Conservation (phyloP, 2,329 filamentous ascomycete species). For the Ophiostoma ips region DNA sequence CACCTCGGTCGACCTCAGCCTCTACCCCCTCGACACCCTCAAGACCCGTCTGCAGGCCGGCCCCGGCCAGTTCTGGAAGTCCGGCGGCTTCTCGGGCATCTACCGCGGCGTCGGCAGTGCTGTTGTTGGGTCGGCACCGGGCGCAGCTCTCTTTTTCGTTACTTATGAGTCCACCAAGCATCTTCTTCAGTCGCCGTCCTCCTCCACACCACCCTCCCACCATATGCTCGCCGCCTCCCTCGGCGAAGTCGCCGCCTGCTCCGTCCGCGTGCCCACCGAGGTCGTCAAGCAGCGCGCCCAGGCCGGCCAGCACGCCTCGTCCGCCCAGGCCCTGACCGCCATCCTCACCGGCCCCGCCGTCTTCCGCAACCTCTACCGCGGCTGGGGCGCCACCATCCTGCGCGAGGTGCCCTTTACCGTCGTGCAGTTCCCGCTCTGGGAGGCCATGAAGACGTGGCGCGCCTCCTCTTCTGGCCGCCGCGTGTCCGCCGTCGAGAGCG, state of each 20-base stretch:
- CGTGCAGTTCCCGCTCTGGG: slow-evolving; percentile 96
- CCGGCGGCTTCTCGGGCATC: slow-evolving; percentile 79
- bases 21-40: slow-evolving; percentile 95
- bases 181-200: slow-evolving; percentile 23
- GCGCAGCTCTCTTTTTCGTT: slow-evolving; percentile 93
- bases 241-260: slow-evolving; percentile 85
- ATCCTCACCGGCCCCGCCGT: slow-evolving; percentile 49
- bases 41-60: slow-evolving; percentile 90
- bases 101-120: slow-evolving; percentile 87
- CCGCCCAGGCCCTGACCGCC: slow-evolving; percentile 49
- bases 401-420: slow-evolving; percentile 95
- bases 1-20: slow-evolving; percentile 89
- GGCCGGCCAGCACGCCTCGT: slow-evolving; percentile 65
- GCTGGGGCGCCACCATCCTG: slow-evolving; percentile 84
- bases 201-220: slow-evolving; percentile 21
- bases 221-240: slow-evolving; percentile 79
- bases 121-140: slow-evolving; percentile 80
- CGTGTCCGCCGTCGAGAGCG: slow-evolving; percentile 64
- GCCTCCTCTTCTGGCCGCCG: too few relatives aligned
- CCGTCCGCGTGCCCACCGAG: slow-evolving; percentile 85
- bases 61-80: slow-evolving; percentile 52
- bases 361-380: slow-evolving; percentile 75
- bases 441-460: slow-evolving; percentile 69
- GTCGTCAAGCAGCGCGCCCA: slow-evolving; percentile 96
- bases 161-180: slow-evolving; percentile 72